Conservation (phyloP, 1,139 yeast species). For the Zygoascus hellenicus region DNA sequence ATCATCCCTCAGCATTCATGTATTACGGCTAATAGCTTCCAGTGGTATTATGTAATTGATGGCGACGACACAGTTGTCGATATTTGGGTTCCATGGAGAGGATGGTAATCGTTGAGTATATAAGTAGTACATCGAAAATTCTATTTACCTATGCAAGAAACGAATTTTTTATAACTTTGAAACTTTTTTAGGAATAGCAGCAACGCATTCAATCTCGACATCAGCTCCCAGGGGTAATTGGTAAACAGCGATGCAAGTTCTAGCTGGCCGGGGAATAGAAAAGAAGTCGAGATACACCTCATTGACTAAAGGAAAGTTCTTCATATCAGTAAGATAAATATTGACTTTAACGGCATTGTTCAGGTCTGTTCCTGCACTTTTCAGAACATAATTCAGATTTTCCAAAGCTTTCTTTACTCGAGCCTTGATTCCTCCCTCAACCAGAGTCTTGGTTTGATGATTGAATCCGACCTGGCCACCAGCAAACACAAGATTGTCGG, state of each 20-base stretch:
- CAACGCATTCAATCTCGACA: constrained; percentile 36
- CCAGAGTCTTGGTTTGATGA: constrained; percentile 32
- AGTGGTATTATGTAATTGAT: constrained; percentile 49
- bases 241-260: constrained; percentile 45
- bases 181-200: constrained; percentile 19
- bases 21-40: constrained; percentile 61
- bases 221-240: constrained; percentile 26
- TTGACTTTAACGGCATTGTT: constrained; percentile 49
- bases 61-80: constrained; percentile 52
- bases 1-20: constrained; percentile 72
- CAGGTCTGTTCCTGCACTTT: constrained; percentile 44
- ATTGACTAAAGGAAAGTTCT: constrained; percentile 43
- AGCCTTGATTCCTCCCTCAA: constrained; percentile 27
- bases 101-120: constrained; percentile 35
- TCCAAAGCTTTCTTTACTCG: constrained; percentile 24
- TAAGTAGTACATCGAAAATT: too few relatives aligned
- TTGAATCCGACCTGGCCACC: constrained; percentile 42
- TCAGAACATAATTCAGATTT: constrained; percentile 40
- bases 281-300: constrained; percentile 45
- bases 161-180: too few relatives aligned
- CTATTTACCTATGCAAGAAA: too few relatives aligned
- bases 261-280: constrained; percentile 43
- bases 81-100: constrained; percentile 68
- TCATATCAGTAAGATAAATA: constrained; percentile 45
- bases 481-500: constrained; percentile 49